Percentiles rank a stretch among this genome's conserved stretches.
Evolutionary conservation across 371 early-diverging fungal genomes (phyloP).

Genomic region (Rhizopus delemar): DNA sequence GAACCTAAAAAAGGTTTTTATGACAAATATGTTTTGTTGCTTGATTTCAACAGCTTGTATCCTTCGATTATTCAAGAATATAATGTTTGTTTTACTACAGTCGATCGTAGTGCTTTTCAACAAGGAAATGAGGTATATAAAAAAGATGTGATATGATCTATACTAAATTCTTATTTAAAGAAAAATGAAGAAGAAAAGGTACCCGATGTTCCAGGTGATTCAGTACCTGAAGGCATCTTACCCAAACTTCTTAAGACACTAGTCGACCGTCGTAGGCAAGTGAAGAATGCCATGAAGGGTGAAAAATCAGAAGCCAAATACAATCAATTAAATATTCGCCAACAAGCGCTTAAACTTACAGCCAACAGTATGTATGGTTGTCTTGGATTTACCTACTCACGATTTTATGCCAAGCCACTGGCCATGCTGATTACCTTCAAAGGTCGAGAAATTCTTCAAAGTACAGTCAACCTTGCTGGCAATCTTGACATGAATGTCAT

Average conservation of each 20-base stretch:
- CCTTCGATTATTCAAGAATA: conserved; percentile 99
- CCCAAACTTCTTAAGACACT: conserved; percentile 90
- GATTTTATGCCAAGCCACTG: conserved; percentile 94
- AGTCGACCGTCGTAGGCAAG: conserved; percentile 87
- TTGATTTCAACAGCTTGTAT: conserved; percentile 99
- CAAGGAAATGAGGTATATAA: conserved; percentile 11
- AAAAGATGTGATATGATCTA: background rate
- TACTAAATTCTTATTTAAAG: background rate
- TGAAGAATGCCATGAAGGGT: conserved; percentile 89
- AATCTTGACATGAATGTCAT: conserved; percentile 83
- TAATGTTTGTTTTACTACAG: conserved; percentile 99
- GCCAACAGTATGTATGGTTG: conserved; percentile 99
- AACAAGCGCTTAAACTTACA: conserved; percentile 96
- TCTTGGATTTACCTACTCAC: conserved; percentile 87
- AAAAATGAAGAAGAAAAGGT: conserved; percentile 58
- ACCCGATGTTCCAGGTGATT: conserved; percentile 76
- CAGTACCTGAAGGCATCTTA: conserved; percentile 74
- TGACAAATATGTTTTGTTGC: conserved; percentile 88
- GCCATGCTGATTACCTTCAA: conserved; percentile 95
- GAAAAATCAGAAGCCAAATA: background rate
- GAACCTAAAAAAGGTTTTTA: conserved; percentile 97
- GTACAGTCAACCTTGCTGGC: conserved; percentile 85
- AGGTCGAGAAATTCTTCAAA: conserved; percentile 95
- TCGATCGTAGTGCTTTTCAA: conserved; percentile 37
- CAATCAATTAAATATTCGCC: conserved; percentile 79